Evolutionary conservation across 148 eudicot species (phyloP).

Genomic region (Vaccinium vitisidaea): DNA sequence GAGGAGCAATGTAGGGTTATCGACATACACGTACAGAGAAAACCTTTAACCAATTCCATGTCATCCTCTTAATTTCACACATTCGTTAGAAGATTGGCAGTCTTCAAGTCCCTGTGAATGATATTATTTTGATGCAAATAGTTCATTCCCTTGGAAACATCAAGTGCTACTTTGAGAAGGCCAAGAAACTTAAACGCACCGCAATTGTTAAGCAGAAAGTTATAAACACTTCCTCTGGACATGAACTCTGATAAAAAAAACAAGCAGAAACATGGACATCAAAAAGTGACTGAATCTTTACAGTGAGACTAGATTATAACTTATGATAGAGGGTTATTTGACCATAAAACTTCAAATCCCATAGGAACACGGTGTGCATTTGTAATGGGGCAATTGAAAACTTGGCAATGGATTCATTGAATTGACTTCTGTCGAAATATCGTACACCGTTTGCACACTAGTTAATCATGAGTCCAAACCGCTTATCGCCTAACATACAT

Average conservation of each 20-base stretch:
- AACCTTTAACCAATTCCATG: too few relatives aligned
- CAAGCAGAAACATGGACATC: constrained; percentile 13
- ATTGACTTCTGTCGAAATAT: not conserved
- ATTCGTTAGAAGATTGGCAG: constrained; percentile 73
- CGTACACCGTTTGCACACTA: too few relatives aligned
- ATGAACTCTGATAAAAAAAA: constrained; percentile 49
- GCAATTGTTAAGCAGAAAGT: constrained; percentile 48
- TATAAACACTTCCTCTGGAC: constrained; percentile 52
- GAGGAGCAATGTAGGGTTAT: too few relatives aligned
- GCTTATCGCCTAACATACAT: not conserved
- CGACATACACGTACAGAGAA: too few relatives aligned
- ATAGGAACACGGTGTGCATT: not conserved
- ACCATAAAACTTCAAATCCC: not conserved
- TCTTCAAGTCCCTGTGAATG: constrained; percentile 69
- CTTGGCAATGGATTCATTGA: not conserved
- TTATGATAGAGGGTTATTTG: not conserved
- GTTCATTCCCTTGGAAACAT: constrained; percentile 61
- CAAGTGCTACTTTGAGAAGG: constrained; percentile 55
- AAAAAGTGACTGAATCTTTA: constrained; percentile 17
- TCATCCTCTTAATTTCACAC: constrained; percentile 2
- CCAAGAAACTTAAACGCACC: constrained; percentile 46
- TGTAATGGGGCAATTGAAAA: not conserved
- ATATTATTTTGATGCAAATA: constrained; percentile 66
- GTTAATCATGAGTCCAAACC: not conserved
- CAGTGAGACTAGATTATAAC: not conserved